A percentile compares a stretch with the other conserved stretches of the same genome.
These are phyloP conservation scores for Oehlia diaphana DNA, from an alignment of 192 early-diverging fungal genomes.

Conservation along the genomic window DNA sequence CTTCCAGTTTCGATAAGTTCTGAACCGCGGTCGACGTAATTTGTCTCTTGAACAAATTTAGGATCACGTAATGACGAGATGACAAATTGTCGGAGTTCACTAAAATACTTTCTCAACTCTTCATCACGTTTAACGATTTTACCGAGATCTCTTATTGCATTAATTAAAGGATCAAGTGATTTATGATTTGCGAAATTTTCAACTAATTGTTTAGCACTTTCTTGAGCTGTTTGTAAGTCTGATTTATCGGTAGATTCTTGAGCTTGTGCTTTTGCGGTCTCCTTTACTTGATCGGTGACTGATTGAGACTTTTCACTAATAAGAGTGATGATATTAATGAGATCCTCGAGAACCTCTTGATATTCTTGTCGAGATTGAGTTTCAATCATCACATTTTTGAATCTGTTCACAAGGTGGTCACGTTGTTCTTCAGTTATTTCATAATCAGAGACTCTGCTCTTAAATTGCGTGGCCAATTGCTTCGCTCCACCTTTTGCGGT, in stretches of 20 bases:
- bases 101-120: constrained; percentile 37
- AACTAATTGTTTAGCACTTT: constrained; percentile 48
- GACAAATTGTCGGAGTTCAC: constrained; percentile 39
- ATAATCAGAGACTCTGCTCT: constrained; percentile 10
- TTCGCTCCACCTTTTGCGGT: constrained; percentile 33
- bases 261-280: constrained; percentile 12
- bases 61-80: constrained; percentile 39
- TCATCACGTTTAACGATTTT: constrained; percentile 35
- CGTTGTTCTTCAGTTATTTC: constrained; percentile 38
- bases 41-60: constrained; percentile 33
- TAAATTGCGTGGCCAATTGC: constrained; percentile 29
- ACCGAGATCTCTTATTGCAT: constrained; percentile 38
- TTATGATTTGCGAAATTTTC: constrained; percentile 57
- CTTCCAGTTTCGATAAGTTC: constrained; percentile 40
- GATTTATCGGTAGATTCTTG: constrained; percentile 21
- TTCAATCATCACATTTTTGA: constrained; percentile 40
- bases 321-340: constrained; percentile 36
- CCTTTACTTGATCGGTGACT: constrained; percentile 19
- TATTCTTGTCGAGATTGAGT: constrained; percentile 34
- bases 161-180: constrained; percentile 45
- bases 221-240: constrained; percentile 24
- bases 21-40: constrained; percentile 34
- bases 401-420: constrained; percentile 19
- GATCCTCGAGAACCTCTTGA: constrained; percentile 42
- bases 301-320: constrained; percentile 36